Conservation (phyloP, 148 eudicot species). For the Fagopyrum tataricum region DNA sequence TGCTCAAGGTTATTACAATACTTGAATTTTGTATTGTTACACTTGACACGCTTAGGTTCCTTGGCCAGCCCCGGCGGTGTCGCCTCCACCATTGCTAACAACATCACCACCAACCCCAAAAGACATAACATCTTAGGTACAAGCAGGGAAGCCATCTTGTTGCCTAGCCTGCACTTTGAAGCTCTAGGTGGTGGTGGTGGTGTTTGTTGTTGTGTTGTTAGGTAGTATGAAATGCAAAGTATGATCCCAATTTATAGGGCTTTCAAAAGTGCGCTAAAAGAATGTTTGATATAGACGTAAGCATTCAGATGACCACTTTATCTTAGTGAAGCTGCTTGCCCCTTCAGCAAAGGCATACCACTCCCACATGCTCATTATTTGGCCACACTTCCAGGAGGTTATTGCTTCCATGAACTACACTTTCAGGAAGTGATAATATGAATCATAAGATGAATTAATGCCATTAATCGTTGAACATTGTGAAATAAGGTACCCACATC, state of each 20-base stretch:
- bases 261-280: not conserved
- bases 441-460: too few relatives aligned
- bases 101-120: not conserved
- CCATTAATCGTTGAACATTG: too few relatives aligned
- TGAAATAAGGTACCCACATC: not conserved
- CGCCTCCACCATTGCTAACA: slow-evolving; percentile 12
- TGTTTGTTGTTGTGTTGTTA: not conserved
- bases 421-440: too few relatives aligned
- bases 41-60: slow-evolving; percentile 7
- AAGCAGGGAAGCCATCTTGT: not conserved
- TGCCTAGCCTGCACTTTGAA: not conserved
- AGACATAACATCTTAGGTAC: not conserved
- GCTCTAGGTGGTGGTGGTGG: too few relatives aligned
- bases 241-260: slow-evolving; percentile 5
- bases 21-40: slow-evolving; percentile 10
- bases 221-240: not conserved
- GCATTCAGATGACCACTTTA: not conserved
- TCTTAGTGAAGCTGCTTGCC: not conserved
- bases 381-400: not conserved
- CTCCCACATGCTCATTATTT: not conserved
- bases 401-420: not conserved
- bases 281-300: not conserved
- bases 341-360: not conserved
- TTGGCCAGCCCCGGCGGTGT: not conserved
- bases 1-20: slow-evolving; percentile 12